A percentile compares a stretch with the other conserved stretches of the same genome.
phyloP scores from a whole-genome alignment of 192 early-diverging fungal species.

The Podila epicladia region DNA sequence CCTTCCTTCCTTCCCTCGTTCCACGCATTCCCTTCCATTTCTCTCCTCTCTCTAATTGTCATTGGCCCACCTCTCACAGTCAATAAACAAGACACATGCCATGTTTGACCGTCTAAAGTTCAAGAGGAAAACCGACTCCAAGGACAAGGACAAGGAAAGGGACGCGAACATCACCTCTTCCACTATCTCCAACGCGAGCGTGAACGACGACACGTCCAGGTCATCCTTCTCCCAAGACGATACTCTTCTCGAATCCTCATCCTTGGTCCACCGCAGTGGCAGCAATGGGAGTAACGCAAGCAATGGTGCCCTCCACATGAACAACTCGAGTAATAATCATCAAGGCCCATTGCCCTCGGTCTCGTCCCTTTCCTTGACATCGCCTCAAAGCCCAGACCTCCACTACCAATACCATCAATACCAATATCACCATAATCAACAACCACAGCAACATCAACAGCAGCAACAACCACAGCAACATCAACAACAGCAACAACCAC shows the following conservation, averaged over 20 bases:
- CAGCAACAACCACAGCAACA: background rate
- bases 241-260: background rate
- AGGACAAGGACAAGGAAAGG: background rate
- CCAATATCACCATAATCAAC: slow-evolving; percentile 3
- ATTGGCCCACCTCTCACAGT: background rate
- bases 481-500: slow-evolving; percentile 5
- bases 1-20: background rate
- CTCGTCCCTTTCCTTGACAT: background rate
- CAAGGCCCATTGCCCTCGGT: background rate
- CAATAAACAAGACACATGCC: background rate
- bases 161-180: slow-evolving; percentile 3
- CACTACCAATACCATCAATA: slow-evolving; percentile 12
- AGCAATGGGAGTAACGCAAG: background rate
- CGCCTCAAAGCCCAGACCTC: slow-evolving; percentile 1
- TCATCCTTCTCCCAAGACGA: background rate
- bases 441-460: background rate
- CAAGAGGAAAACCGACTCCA: slow-evolving; percentile 29
- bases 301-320: background rate
- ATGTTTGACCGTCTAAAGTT: slow-evolving; percentile 39
- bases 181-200: slow-evolving; percentile 6
- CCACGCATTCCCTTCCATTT: background rate
- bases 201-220: background rate
- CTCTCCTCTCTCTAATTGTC: background rate
- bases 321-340: background rate
- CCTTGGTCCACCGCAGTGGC: background rate